Evolutionary conservation across 352 stramenopile species (phyloP).

Genomic region (Elongisporangium undulatum): DNA sequence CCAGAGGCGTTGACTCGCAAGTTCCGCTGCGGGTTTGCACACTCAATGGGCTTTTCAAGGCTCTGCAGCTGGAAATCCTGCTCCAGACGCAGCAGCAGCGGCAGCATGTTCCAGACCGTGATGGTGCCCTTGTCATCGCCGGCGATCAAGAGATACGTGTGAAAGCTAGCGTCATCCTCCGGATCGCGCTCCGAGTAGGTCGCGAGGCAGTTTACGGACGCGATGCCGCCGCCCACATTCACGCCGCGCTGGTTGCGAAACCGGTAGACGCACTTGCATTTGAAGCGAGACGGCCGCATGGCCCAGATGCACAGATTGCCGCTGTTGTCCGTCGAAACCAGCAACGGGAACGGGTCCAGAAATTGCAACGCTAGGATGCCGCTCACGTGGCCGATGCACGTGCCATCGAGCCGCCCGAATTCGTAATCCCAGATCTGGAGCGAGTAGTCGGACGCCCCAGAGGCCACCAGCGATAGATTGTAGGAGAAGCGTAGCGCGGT

Average conservation of each 20-base stretch:
- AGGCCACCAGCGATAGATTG: constrained; percentile 72
- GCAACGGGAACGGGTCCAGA: constrained; percentile 65
- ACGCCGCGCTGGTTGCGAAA: constrained; percentile 50
- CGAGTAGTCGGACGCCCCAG: constrained; percentile 58
- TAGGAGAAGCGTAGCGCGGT: constrained; percentile 71
- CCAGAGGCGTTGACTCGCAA: constrained; percentile 61
- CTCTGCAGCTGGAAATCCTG: constrained; percentile 32
- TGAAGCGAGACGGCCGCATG: constrained; percentile 56
- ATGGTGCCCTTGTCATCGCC: constrained; percentile 80
- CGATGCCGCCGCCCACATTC: constrained; percentile 11
- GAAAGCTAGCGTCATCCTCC: constrained; percentile 19
- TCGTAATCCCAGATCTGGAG: constrained; percentile 88
- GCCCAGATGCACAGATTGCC: constrained; percentile 79
- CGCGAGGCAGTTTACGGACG: constrained; percentile 16
- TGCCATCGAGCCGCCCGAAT: constrained; percentile 74
- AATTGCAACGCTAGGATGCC: constrained; percentile 64
- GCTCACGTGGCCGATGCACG: constrained; percentile 69
- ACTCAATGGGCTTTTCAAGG: constrained; percentile 56
- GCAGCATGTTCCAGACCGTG: constrained; percentile 66
- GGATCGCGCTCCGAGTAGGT: constrained; percentile 7
- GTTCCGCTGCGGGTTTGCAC: constrained; percentile 66
- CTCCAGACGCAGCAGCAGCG: constrained; percentile 55
- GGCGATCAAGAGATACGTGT: constrained; percentile 49
- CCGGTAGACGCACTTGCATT: constrained; percentile 73
- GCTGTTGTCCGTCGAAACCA: constrained; percentile 60